phyloP scores from a whole-genome alignment of 2,329 filamentous ascomycete genomes.

The Fusarium cyanostomum region DNA sequence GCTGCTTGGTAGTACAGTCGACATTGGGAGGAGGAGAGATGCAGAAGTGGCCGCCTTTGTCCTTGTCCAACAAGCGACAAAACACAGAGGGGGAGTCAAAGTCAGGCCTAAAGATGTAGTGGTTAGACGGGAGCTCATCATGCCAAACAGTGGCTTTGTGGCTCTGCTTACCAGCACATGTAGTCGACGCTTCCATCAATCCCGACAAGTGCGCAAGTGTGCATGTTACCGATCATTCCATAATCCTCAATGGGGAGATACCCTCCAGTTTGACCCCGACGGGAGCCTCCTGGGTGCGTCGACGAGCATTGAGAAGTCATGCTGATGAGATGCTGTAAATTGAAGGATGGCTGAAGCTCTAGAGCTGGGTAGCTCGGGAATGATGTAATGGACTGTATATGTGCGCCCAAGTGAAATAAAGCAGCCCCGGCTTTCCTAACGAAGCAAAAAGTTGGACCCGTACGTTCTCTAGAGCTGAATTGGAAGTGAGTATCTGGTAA shows the following conservation, averaged over 20 bases:
- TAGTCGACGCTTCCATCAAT: slow-evolving; percentile 79
- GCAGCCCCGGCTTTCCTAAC: slow-evolving; percentile 8
- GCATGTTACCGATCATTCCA: slow-evolving; percentile 83
- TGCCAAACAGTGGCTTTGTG: neutral
- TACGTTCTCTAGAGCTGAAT: neutral
- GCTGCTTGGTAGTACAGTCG: slow-evolving; percentile 76
- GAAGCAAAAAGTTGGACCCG: slow-evolving; percentile 10
- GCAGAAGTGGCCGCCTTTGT: slow-evolving; percentile 78
- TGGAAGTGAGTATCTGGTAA: neutral
- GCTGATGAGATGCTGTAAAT: neutral
- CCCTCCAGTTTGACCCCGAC: slow-evolving; percentile 53
- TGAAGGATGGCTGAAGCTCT: slow-evolving; percentile 2
- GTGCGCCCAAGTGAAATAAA: slow-evolving; percentile 12
- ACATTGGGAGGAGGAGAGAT: slow-evolving; percentile 65
- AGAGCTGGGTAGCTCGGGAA: slow-evolving; percentile 11
- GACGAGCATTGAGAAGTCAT: slow-evolving; percentile 50
- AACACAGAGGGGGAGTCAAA: slow-evolving; percentile 83
- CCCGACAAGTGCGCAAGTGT: slow-evolving; percentile 78
- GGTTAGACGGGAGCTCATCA: neutral
- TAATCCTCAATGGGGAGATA: slow-evolving; percentile 78
- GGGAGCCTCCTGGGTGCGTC: slow-evolving; percentile 46
- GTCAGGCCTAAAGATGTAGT: slow-evolving; percentile 67
- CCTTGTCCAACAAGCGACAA: slow-evolving; percentile 76
- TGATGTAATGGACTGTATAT: slow-evolving; percentile 38
- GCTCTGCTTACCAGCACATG: slow-evolving; percentile 73